These are phyloP conservation scores for Leccinum subgranulosum DNA, from an alignment of 768 basidiomycete genomes.

Conservation along the genomic window DNA sequence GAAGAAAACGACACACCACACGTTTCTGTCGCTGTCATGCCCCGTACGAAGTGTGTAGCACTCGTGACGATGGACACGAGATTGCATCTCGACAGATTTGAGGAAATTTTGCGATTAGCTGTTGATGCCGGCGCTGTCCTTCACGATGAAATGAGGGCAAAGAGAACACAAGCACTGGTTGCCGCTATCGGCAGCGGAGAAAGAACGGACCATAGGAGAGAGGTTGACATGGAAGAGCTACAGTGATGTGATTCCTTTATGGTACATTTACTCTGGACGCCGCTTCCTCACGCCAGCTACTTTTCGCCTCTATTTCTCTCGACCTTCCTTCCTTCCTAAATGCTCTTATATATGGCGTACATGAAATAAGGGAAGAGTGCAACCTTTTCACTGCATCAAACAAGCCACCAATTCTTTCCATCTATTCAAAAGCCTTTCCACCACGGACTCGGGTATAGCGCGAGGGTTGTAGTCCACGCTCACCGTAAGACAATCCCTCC, in stretches of 20 bases:
- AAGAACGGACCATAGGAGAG: constrained; percentile 30
- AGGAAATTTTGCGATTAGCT: constrained; percentile 80
- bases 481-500: not conserved
- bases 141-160: constrained; percentile 77
- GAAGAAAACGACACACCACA: constrained; percentile 92
- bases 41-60: constrained; percentile 80
- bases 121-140: constrained; percentile 74
- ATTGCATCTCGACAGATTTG: constrained; percentile 89
- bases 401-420: not conserved
- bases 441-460: not conserved
- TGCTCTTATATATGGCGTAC: constrained; percentile 75
- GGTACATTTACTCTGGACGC: constrained; percentile 7
- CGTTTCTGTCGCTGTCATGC: constrained; percentile 86
- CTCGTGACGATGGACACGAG: constrained; percentile 92
- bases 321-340: constrained; percentile 98
- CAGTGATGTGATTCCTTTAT: constrained; percentile 17
- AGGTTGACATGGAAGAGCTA: constrained; percentile 39
- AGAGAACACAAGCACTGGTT: constrained; percentile 59
- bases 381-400: not conserved
- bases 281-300: constrained; percentile 69
- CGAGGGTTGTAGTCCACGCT: constrained; percentile 2
- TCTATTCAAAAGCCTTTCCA: not conserved
- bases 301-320: constrained; percentile 88
- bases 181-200: constrained; percentile 54
- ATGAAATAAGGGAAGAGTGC: not conserved